Evolutionary conservation across 768 basidiomycete genomes (phyloP).

Genomic region (Brasilioporus rufonigricans): DNA sequence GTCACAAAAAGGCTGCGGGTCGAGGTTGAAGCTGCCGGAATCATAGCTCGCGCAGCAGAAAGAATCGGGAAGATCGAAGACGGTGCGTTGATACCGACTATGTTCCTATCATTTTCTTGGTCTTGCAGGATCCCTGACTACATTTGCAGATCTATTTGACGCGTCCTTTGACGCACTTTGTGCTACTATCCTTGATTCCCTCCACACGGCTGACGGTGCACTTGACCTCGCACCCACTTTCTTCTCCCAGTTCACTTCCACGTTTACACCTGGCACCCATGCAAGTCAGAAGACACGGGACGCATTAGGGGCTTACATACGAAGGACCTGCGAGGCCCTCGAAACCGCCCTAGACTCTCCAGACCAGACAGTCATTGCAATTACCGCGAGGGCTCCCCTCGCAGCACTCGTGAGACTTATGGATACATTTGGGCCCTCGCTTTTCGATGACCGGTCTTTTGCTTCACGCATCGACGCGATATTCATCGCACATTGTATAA

Average conservation of each 20-base stretch:
- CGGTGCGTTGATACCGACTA: conserved; percentile 33
- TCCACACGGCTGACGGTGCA: background rate
- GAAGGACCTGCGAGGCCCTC: conserved; percentile 25
- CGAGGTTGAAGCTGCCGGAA: conserved; percentile 39
- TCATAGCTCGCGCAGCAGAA: conserved; percentile 47
- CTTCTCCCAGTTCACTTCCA: conserved; percentile 44
- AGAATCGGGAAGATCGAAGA: conserved; percentile 41
- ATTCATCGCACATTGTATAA: conserved; percentile 36
- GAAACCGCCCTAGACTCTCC: conserved; percentile 11
- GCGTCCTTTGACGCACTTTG: conserved; percentile 47
- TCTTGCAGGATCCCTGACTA: conserved; percentile 18
- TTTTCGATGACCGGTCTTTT: conserved; percentile 46
- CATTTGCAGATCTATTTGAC: conserved; percentile 42
- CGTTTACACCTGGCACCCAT: conserved; percentile 27
- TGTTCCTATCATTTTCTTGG: conserved; percentile 18
- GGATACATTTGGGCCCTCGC: conserved; percentile 46
- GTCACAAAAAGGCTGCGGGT: conserved; percentile 44
- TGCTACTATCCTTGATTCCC: conserved; percentile 8
- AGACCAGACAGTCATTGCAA: background rate
- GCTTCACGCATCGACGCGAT: conserved; percentile 45
- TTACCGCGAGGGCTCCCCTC: conserved; percentile 21
- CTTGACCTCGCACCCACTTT: conserved; percentile 40
- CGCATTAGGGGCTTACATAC: conserved; percentile 16
- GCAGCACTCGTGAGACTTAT: conserved; percentile 40
- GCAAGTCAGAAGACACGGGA: conserved; percentile 10